Evolutionary conservation across 805 yeast genomes (phyloP), one percentile per base, ranked within the genome.

Genomic region (Henningerozyma blattae): DNA sequence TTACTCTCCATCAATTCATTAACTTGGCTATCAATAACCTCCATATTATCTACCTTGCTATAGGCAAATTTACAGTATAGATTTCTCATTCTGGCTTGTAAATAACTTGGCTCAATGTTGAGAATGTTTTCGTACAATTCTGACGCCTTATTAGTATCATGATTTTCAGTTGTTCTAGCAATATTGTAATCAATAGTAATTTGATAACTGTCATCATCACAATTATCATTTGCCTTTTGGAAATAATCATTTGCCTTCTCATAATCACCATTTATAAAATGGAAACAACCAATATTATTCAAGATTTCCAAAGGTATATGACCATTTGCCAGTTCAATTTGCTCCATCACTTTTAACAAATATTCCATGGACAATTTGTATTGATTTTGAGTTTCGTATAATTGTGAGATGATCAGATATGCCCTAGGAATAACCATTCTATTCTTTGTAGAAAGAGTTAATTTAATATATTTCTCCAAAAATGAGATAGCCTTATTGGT

Each of bases 241-340:
- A 83, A 82, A 39, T 65, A 65, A 4, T 64, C 59, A 15, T 66
- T 55, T 0, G 96, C 77, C 4, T 70, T 70, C 3, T 65, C 75
- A 33, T 57, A 61, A 44, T 77, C 72, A 18, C 75, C 75, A 41
- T 70, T 75, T 41, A 76, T 63, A 49, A 81, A 79, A 37, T 82
- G 72, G 56, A 85, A 73, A 4, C 83, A 94, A 29, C 94, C 97
- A 44, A 85, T 65, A 47, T 91, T 91, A 52, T 85, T 86, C 47
- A 76, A 65, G 19, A 89, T 61, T 44, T 76, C 80, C 30, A 70
- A 65, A 28, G 75, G 68, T 30, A 62, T 44, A n/a, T 48, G 42
- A 3, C 56, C 48, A 15, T 59, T 56, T 12, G 63, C 61, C 10
- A 55, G 43, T 1, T 48, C 39, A 12, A 58, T 37, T 5, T 70